Base-by-base conservation (phyloP, 768 basidiomycete genomes). In the Sporobolomyces roseus region DNA sequence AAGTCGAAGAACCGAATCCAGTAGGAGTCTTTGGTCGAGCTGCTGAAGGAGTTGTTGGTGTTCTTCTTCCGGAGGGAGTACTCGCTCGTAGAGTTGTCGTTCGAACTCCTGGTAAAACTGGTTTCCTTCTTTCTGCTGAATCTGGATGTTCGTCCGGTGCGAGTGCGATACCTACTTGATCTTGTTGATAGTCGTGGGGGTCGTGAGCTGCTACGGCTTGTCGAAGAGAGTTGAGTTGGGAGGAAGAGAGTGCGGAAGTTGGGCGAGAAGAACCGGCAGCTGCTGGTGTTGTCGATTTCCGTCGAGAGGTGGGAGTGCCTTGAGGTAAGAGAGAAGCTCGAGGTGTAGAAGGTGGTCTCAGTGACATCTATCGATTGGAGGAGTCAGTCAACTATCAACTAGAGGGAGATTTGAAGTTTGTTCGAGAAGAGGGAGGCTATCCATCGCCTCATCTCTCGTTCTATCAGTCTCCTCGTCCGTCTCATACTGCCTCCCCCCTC, bases 321-420 rank as follows among this genome's bases (percentile, higher is more conserved):
- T 59, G 58, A 7, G 68, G 68, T 21, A 69, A 43, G 53, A 65
- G 60, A 13, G 69, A 65, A 3, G 63, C 64, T 30, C 69, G 60
- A 0, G 69, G 69, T 6, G 64, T 70, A 3, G 69, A 70, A 10
- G 69, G 69, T 5, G 64, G 69, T 17, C 69, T 63, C 1, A 70
- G 63, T 8, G 53, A 30, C 60, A 61, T 65, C 51, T 23, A 12
- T 21, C 19, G 45, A 46, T 46, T 23, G 21, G 23, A 46, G 14
- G 45, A 46, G 45, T 55, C 36, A 55, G 53, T 41, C 38, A 41
- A 41, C 9, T 41, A 41, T 41, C 38, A 17, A 41, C 38, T 9
- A 41, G n/a, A n/a, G n/a, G n/a, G 49, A 41, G 38, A 23, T 50
- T 50, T 10, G 48, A 29, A 23, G 9, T 50, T 9, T 9, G 9